Evolutionary conservation across 441 rosid species (phyloP), one percentile per base, ranked within the genome.

Genomic region (Erysimum cheiri): DNA sequence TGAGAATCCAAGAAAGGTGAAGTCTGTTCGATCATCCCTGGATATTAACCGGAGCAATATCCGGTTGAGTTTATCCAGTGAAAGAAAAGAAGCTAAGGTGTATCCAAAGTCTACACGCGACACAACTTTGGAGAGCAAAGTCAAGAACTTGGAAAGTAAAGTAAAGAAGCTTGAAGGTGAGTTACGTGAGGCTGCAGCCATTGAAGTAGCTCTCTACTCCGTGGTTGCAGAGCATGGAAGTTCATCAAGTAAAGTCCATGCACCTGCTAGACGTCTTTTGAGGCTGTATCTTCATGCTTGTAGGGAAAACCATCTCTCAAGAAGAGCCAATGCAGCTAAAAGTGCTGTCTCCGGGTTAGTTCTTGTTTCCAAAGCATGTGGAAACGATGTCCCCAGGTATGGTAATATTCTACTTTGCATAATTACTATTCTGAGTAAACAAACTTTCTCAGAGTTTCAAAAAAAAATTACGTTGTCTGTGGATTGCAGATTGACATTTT

Each of bases 361-460:
- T 72, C 77, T 88, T 78, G 95, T 86, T 7, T 91, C 97, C 60
- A 95, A 95, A 81, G 96, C 98, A 53, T 95, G 99, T 74, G 98
- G 98, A 62, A 88, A 92, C 72, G 98, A 95, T 75, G 97, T 92
- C 64, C 92, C 99, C 6, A 95, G 99, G 99, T 94, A 85, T 58
- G 41, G 12, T 76, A 28, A 41, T 48, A 55, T 59, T 60, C 17
- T 19, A 32, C 29, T 59, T 68, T 41, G 13, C 62, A 8, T 12
- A 26, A 22, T 14, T 44, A 41, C 50, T n/a, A 8, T 48, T 57
- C 17, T 47, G 52, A 61, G 49, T 40, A n/a, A 17, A 47, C 43
- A n/a, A 17, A 47, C 43, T 36, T 56, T 37, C 26, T 46, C 65
- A 17, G 29, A 8, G 48, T 43, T 13, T 22, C 4, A 13, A 12